Evolutionary conservation across 2,329 filamentous ascomycete genomes (phyloP), one percentile per base, ranked within the genome.

Genomic region (Trichoderma atrobrunneum): DNA sequence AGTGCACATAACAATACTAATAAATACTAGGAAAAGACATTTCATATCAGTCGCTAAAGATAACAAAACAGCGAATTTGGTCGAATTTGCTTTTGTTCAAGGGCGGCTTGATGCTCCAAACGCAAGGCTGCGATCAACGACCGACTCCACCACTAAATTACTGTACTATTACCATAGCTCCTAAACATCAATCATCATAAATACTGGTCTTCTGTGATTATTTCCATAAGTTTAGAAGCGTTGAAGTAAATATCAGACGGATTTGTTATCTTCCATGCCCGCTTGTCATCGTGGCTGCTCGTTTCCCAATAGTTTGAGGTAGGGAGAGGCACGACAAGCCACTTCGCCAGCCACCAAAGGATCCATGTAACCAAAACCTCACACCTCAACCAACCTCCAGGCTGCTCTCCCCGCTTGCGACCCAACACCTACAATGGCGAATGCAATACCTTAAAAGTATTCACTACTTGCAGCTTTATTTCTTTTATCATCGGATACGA

Each of bases 361-460:
- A 24, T 62, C n/a, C 32, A 43, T 14, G 28, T 28, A 30, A 51
- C 26, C 28, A 11, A 65, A 65, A 16, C 26, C 24, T 36, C 8
- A 30, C 34, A 12, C 36, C 5, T 28, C 12, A 28, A 43, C 39
- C 16, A 51, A 24, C 28, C 14, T 48, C 11, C 34, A 30, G 51
- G 34, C 24, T 3, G 34, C 16, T 54, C 16, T 54, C 57, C 32
- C 39, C 14, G 10, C 67, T 30, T 28, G 56, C 26, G 16, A 43
- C 65, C 10, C 10, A 59, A 5, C 51, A 32, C 36, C 39, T 54
- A 36, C 36, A 62, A 70, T 62, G 67, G 67, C 57, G 39, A 26
- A 51, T 11, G 67, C 39, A 16, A 30, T 70, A 43, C 67, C 3
- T 10, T 70, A 70, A 30, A 34, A 21, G 28, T 18, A 36, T 59